Conservation (phyloP, 2,329 filamentous ascomycete species). For the Hymenoscyphus infarciens region DNA sequence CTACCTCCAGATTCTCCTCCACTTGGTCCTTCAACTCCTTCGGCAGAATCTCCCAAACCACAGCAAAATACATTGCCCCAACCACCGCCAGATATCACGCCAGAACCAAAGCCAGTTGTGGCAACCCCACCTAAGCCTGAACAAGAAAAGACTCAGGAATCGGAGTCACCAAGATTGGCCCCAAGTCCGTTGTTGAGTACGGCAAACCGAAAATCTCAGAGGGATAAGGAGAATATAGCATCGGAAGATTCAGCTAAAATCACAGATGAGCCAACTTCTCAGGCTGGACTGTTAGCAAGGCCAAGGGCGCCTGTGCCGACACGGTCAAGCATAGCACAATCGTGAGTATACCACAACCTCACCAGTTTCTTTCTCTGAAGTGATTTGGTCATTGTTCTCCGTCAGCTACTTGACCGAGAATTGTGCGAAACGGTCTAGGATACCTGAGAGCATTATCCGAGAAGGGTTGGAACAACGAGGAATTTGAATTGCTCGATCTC, state of each 20-base stretch:
- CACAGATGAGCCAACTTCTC: conserved; percentile 1
- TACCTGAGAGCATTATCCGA: too few relatives aligned
- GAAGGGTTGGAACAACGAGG: too few relatives aligned
- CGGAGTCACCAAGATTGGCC: background rate
- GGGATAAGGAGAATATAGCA: conserved; percentile 3
- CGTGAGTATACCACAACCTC: conserved; percentile 32
- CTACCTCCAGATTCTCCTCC: conserved; percentile 37
- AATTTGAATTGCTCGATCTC: too few relatives aligned
- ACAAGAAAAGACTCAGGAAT: background rate
- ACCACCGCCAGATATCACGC: background rate
- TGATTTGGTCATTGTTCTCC: too few relatives aligned
- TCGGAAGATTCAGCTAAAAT: conserved; percentile 2
- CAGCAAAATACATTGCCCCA: background rate
- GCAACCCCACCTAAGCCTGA: conserved; percentile 5
- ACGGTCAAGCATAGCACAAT: conserved; percentile 66
- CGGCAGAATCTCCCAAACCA: conserved; percentile 1
- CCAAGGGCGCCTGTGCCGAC: conserved; percentile 49
- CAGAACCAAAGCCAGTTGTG: background rate
- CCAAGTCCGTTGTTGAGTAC: conserved; percentile 2
- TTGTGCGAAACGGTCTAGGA: too few relatives aligned
- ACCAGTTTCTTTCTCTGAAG: background rate
- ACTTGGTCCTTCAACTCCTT: conserved; percentile 6
- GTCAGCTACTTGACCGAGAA: too few relatives aligned
- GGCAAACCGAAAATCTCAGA: conserved; percentile 10
- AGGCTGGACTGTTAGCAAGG: conserved; percentile 15